Conservation (phyloP, 441 rosid genomes). For the Isatis lusitanica region DNA sequence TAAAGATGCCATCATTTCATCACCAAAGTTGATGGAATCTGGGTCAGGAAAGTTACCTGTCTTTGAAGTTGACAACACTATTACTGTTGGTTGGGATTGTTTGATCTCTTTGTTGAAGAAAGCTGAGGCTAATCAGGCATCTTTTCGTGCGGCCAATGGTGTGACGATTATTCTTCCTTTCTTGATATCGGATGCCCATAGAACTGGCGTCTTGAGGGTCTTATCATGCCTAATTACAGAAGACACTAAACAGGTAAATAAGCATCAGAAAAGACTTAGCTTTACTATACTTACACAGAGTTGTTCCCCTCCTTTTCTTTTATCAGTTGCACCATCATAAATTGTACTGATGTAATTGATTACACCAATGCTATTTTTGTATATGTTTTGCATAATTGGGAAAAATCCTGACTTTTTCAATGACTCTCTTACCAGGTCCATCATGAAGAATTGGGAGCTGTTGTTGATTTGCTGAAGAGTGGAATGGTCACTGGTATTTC, state of each 20-base stretch:
- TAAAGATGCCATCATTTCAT: conserved; percentile 86
- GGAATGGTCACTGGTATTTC: conserved; percentile 94
- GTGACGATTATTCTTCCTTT: conserved; percentile 89
- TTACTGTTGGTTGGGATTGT: conserved; percentile 96
- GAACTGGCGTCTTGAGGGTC: conserved; percentile 89
- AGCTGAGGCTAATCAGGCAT: conserved; percentile 91
- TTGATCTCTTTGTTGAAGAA: conserved; percentile 92
- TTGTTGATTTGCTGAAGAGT: conserved; percentile 96
- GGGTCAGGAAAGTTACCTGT: conserved; percentile 77
- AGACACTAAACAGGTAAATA: conserved; percentile 49
- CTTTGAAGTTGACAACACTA: conserved; percentile 86
- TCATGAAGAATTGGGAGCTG: conserved; percentile 88
- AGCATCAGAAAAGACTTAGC: conserved; percentile 2
- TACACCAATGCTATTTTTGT: conserved; percentile 5
- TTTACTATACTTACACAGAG: not conserved
- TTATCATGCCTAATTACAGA: conserved; percentile 95
- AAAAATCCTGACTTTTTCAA: conserved; percentile 14
- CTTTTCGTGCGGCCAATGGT: conserved; percentile 92
- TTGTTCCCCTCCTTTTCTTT: conserved; percentile 14
- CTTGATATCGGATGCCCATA: conserved; percentile 78
- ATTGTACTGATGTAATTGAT: conserved; percentile 1
- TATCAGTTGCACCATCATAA: not conserved
- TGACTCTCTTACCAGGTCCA: conserved; percentile 62
- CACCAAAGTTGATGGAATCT: conserved; percentile 90
- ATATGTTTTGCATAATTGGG: conserved; percentile 6